A percentile compares a stretch with the other conserved stretches of the same genome.
Conservation (phyloP, 2,329 filamentous ascomycete species). For the Cladosporium sphaerospermum region DNA sequence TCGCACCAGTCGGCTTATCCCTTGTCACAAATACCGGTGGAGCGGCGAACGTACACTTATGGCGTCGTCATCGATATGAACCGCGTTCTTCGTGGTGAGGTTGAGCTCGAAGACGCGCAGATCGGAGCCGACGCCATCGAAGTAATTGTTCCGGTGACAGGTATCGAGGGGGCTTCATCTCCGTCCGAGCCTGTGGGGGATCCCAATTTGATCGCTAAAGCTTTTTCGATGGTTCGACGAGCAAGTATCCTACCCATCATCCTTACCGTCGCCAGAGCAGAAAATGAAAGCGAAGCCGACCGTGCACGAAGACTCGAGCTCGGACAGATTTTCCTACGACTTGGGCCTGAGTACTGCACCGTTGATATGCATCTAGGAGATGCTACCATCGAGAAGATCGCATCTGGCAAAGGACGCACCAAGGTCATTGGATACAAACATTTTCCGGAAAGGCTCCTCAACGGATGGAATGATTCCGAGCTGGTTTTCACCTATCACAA, state of each 20-base stretch:
- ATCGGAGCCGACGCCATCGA: conserved; percentile 64
- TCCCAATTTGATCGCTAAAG: conserved; percentile 42
- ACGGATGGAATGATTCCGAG: conserved; percentile 51
- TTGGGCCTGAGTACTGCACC: conserved; percentile 55
- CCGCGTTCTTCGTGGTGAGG: conserved; percentile 45
- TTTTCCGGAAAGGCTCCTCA: conserved; percentile 34
- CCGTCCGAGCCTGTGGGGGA: conserved; percentile 5
- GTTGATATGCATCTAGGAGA: conserved; percentile 56
- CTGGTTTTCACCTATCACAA: conserved; percentile 55
- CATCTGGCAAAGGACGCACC: conserved; percentile 48
- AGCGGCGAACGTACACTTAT: conserved; percentile 60
- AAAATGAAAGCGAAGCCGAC: background rate
- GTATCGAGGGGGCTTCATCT: conserved; percentile 5
- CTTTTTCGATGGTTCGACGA: conserved; percentile 55
- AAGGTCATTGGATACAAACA: conserved; percentile 57
- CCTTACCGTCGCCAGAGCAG: conserved; percentile 31
- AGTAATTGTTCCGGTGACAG: conserved; percentile 29
- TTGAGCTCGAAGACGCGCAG: conserved; percentile 60
- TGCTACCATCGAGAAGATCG: conserved; percentile 44
- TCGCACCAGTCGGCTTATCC: conserved; percentile 61
- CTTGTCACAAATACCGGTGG: conserved; percentile 54
- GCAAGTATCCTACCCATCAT: conserved; percentile 51
- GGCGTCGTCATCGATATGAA: conserved; percentile 58
- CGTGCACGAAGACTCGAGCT: conserved; percentile 30
- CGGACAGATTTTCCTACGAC: conserved; percentile 53